These are phyloP conservation scores for Eleusine coracana DNA, from an alignment of 176 grass and related monocot species.

Conservation along the genomic window DNA sequence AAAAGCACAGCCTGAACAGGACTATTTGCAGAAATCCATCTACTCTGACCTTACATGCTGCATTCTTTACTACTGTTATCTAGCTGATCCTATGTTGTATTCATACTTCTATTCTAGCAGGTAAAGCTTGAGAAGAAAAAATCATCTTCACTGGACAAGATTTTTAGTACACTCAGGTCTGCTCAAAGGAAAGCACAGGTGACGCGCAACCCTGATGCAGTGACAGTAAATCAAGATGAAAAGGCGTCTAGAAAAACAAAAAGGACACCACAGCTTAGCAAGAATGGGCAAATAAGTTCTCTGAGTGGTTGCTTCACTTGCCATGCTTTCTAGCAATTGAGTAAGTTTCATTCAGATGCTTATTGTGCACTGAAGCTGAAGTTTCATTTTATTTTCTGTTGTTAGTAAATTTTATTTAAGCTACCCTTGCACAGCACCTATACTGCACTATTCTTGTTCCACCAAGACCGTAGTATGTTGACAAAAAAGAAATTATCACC, in stretches of 20 bases:
- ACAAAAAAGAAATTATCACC: neutral
- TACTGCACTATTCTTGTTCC: neutral
- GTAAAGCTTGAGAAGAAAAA: constrained; percentile 90
- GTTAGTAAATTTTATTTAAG: neutral
- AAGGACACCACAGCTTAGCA: constrained; percentile 46
- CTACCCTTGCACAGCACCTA: constrained; percentile 6
- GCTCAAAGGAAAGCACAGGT: constrained; percentile 83
- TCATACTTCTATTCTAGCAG: constrained; percentile 26
- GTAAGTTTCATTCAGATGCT: constrained; percentile 38
- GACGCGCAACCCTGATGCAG: constrained; percentile 59
- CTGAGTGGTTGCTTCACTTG: constrained; percentile 93
- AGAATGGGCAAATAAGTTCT: constrained; percentile 75
- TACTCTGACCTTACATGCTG: neutral
- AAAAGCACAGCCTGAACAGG: too few species aligned
- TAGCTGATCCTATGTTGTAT: constrained; percentile 18
- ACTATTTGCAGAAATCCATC: too few species aligned
- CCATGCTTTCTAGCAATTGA: constrained; percentile 67
- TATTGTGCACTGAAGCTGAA: constrained; percentile 1
- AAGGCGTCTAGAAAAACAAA: constrained; percentile 50
- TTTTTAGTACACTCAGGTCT: constrained; percentile 74
- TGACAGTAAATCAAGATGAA: constrained; percentile 50
- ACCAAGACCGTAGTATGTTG: neutral
- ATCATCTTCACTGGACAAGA: constrained; percentile 85
- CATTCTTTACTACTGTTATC: constrained; percentile 17
- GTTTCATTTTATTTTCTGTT: constrained; percentile 15